Conservation (phyloP, 2,329 filamentous ascomycete species). For the Cadophora gregata region DNA sequence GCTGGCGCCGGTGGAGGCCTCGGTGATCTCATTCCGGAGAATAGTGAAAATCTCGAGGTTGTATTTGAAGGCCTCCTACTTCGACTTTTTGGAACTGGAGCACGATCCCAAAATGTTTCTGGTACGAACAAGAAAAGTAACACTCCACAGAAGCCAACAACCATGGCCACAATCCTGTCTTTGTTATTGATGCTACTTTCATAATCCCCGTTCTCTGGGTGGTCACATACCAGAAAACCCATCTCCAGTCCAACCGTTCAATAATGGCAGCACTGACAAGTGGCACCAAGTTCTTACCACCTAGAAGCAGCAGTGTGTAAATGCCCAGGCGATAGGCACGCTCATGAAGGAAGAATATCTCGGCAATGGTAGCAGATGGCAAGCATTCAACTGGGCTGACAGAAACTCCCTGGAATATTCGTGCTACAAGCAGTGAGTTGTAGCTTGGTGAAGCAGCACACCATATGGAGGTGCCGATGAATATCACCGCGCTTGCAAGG, state of each 20-base stretch:
- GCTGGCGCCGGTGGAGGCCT: not conserved
- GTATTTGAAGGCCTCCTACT: conserved; percentile 18
- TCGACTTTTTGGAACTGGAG: conserved; percentile 55
- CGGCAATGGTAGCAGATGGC: conserved; percentile 90
- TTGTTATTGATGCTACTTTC: conserved; percentile 34
- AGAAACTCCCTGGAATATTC: conserved; percentile 86
- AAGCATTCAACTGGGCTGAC: conserved; percentile 92
- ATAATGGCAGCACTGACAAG: conserved; percentile 88
- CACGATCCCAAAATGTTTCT: conserved; percentile 94
- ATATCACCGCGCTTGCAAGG: conserved; percentile 76
- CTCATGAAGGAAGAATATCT: conserved; percentile 96
- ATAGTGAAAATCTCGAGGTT: conserved; percentile 30
- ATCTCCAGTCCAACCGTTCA: conserved; percentile 79
- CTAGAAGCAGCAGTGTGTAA: conserved; percentile 86
- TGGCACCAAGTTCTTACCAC: conserved; percentile 90
- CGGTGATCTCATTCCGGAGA: conserved; percentile 28
- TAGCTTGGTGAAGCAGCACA: conserved; percentile 85
- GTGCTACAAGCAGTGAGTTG: conserved; percentile 76
- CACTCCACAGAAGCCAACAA: conserved; percentile 72
- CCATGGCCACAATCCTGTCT: conserved; percentile 77
- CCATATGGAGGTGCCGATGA: conserved; percentile 80
- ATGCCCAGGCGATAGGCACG: conserved; percentile 91
- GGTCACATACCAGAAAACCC: conserved; percentile 81
- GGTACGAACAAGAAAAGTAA: conserved; percentile 90
- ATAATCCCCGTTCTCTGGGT: not conserved